Evolutionary conservation across 768 basidiomycete species (phyloP), one percentile per base, ranked within the genome.

Genomic region (Lactarius sanguifluus): DNA sequence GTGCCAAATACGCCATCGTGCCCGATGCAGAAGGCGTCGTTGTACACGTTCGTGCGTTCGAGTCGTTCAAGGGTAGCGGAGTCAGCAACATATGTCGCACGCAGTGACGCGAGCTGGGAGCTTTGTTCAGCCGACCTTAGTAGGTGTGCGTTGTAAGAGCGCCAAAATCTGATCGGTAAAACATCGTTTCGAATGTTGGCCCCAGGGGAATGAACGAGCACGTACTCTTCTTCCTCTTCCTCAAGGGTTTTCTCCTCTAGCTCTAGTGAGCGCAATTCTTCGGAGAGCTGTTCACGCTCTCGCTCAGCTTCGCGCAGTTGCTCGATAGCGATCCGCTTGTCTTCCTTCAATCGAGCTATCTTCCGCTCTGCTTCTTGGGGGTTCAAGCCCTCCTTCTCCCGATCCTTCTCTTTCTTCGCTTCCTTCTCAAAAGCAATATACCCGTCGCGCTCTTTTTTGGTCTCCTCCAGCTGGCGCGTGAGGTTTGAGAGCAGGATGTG

Each of bases 1-100:
- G 96, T 98, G 2, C 94, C 97, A 72, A 98, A 94, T 1, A 91
- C 90, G 6, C 93, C 92, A 72, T 96, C 94, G 68, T 95, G 93
- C 3, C 94, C 94, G 70, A 96, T 96, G 72, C 93, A 95, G 74
- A 97, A 97, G 0, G 94, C 92, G 72, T 97, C 94, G 67, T 94
- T 94, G 79, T 96, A 96, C 28, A 97, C 94, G 73, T 97, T 97
- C 2, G 94, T 94, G 61, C 90, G 85, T 73, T 94, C 91, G 13
- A 97, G 82, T 75, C 92, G 91, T 74, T 94, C 92, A 18, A 92
- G 81, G 4, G 88, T 88, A 13, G 83, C 84, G 23, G 89, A 83
- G 72, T 92, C 92, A 28, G 89, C 85, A 25, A 87, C 86, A 71
- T 93, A 92, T 8, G 91, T 89, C 12, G 91, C 87, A 41, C 88